Conservation (phyloP, 768 basidiomycete genomes). For the Phlebiopsis gigantea region DNA sequence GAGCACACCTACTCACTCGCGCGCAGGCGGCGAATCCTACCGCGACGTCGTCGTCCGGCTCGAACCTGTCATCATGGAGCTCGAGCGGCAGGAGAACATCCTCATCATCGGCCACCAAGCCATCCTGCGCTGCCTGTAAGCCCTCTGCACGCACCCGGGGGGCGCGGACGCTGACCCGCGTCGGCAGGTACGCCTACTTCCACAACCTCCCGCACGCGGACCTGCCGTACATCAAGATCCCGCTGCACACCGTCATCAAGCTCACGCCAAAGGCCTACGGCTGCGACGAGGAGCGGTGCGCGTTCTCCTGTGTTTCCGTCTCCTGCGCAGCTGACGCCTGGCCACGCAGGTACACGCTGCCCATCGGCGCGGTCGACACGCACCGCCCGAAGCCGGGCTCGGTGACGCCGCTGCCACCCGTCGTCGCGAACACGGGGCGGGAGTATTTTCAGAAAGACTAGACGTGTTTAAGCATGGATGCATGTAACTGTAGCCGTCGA, state of each 20-base stretch:
- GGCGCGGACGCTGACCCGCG: background rate
- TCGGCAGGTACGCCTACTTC: slow-evolving; percentile 89
- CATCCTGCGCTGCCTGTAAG: slow-evolving; percentile 74
- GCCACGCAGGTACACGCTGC: slow-evolving; percentile 66
- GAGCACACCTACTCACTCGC: background rate
- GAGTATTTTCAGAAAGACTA: slow-evolving; percentile 34
- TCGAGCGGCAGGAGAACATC: slow-evolving; percentile 97
- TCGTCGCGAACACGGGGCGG: slow-evolving; percentile 18
- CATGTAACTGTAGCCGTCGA: no score
- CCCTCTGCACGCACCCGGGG: slow-evolving; percentile 1
- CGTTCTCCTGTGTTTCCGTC: background rate
- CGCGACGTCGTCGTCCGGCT: slow-evolving; percentile 93
- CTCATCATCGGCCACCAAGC: slow-evolving; percentile 91
- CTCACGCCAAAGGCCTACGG: slow-evolving; percentile 98
- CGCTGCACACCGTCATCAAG: slow-evolving; percentile 96
- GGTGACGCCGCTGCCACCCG: slow-evolving; percentile 8
- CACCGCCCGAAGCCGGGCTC: slow-evolving; percentile 60
- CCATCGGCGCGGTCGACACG: slow-evolving; percentile 92
- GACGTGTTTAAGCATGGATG: no score
- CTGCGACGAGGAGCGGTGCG: slow-evolving; percentile 91
- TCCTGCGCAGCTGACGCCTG: background rate
- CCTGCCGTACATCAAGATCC: slow-evolving; percentile 96
- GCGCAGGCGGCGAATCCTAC: slow-evolving; percentile 83
- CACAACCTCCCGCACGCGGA: slow-evolving; percentile 88
- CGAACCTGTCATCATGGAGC: slow-evolving; percentile 98